A percentile compares a stretch with the other conserved stretches of the same genome.
These are phyloP conservation scores for Fusarium palustre DNA, from an alignment of 2,329 filamentous ascomycete genomes.

Conservation along the genomic window DNA sequence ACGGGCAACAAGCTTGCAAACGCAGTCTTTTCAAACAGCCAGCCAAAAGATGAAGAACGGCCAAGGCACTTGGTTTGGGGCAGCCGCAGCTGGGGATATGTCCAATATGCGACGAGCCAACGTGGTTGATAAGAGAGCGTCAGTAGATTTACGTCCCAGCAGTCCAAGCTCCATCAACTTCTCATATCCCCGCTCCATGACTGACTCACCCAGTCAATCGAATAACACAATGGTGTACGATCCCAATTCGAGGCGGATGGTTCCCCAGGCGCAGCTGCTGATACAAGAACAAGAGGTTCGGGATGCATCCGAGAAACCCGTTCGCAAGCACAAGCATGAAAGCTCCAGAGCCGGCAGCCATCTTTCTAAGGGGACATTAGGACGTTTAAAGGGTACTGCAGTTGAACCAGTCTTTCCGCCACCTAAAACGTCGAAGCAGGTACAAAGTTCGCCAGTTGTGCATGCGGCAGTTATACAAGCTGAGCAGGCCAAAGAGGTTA, in stretches of 20 bases:
- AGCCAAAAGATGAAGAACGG: conserved; percentile 63
- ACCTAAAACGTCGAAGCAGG: conserved; percentile 45
- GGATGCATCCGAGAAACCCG: conserved; percentile 55
- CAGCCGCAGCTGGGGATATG: conserved; percentile 57
- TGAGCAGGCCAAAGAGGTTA: conserved; percentile 2
- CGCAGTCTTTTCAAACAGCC: conserved; percentile 63
- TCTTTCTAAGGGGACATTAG: conserved; percentile 65
- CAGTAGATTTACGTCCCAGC: conserved; percentile 54
- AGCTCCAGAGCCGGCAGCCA: conserved; percentile 58
- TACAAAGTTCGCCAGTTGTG: conserved; percentile 2
- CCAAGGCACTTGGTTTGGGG: conserved; percentile 62
- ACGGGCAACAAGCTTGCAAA: conserved; percentile 58
- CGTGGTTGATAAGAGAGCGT: conserved; percentile 50
- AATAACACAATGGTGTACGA: conserved; percentile 69
- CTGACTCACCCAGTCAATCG: conserved; percentile 53
- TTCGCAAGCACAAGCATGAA: conserved; percentile 56
- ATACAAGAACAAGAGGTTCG: conserved; percentile 57
- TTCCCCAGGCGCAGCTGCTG: conserved; percentile 60
- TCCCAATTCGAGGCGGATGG: conserved; percentile 73
- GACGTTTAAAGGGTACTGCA: conserved; percentile 62
- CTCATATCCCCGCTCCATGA: conserved; percentile 65
- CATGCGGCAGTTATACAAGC: conserved; percentile 1
- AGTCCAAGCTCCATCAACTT: conserved; percentile 68
- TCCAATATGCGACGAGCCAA: conserved; percentile 59
- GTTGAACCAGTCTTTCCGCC: conserved; percentile 50